Conservation (phyloP, 2,329 filamentous ascomycete species). For the Parastagonospora avenae region DNA sequence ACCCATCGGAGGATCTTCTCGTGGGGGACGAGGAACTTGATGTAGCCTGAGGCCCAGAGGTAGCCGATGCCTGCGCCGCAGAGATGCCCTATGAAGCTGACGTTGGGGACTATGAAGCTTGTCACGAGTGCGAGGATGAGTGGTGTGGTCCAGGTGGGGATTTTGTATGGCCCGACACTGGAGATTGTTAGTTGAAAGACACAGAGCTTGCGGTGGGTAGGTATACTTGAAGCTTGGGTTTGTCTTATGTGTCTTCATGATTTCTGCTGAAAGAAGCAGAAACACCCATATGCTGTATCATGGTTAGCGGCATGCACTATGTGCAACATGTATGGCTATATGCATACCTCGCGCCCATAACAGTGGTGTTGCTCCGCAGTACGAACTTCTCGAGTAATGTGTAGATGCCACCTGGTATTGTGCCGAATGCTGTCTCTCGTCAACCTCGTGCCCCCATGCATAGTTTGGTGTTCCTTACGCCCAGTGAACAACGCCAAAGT, state of each 20-base stretch:
- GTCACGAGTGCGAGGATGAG: conserved; percentile 77
- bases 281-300: conserved; percentile 84
- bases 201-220: conserved; percentile 40
- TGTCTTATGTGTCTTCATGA: conserved; percentile 80
- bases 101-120: conserved; percentile 76
- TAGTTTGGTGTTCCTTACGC: conserved; percentile 64
- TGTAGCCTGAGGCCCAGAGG: conserved; percentile 83
- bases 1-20: conserved; percentile 88
- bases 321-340: not conserved
- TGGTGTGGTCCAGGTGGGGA: conserved; percentile 92
- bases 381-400: conserved; percentile 77
- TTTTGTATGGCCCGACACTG: conserved; percentile 66
- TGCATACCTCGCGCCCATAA: conserved; percentile 80
- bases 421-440: conserved; percentile 47
- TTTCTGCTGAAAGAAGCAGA: conserved; percentile 80
- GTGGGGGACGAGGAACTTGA: conserved; percentile 87
- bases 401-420: conserved; percentile 80
- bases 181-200: conserved; percentile 7
- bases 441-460: conserved; percentile 54
- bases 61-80: conserved; percentile 86
- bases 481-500: conserved; percentile 88
- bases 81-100: conserved; percentile 84
- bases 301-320: accelerated
- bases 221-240: conserved; percentile 75
- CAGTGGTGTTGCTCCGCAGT: conserved; percentile 70